Evolutionary conservation across 164 flowering plant species (phyloP).

Genomic region (Pachysandra terminalis): DNA sequence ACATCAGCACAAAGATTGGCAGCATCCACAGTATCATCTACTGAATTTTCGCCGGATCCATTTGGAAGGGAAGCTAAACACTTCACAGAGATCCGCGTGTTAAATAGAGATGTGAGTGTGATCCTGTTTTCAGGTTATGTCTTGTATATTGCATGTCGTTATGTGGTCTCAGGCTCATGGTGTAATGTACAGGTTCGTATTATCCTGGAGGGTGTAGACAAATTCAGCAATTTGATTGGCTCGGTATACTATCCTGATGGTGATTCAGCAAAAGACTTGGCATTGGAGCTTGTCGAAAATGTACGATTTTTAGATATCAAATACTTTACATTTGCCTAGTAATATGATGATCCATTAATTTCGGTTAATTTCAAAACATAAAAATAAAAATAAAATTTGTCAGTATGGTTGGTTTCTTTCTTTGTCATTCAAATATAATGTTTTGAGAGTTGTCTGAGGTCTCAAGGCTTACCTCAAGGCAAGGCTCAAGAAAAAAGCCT

Average conservation of each 20-base stretch:
- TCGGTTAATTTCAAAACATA: too few species aligned
- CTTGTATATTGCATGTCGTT: background rate
- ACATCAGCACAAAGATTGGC: constrained; percentile 93
- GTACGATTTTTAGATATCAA: constrained; percentile 32
- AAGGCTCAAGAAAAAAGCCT: too few species aligned
- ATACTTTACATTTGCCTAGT: background rate
- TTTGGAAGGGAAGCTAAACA: constrained; percentile 90
- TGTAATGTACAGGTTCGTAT: constrained; percentile 72
- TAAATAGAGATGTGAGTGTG: constrained; percentile 78
- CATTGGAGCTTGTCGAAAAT: constrained; percentile 87
- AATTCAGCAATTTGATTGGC: constrained; percentile 82
- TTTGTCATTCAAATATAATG: too few species aligned
- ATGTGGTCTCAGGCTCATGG: constrained; percentile 13
- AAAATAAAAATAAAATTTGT: too few species aligned
- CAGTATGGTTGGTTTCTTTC: too few species aligned
- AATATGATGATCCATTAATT: background rate
- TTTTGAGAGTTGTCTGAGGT: too few species aligned
- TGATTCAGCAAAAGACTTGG: constrained; percentile 83
- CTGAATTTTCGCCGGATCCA: constrained; percentile 65
- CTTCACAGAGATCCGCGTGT: constrained; percentile 80
- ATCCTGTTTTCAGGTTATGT: background rate
- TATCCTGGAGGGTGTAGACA: constrained; percentile 92
- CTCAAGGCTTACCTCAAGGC: too few species aligned
- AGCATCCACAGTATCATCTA: constrained; percentile 45
- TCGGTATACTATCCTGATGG: constrained; percentile 92